Conservation (phyloP, 1,284 basidiomycete species). For the Porodaedalea pini region DNA sequence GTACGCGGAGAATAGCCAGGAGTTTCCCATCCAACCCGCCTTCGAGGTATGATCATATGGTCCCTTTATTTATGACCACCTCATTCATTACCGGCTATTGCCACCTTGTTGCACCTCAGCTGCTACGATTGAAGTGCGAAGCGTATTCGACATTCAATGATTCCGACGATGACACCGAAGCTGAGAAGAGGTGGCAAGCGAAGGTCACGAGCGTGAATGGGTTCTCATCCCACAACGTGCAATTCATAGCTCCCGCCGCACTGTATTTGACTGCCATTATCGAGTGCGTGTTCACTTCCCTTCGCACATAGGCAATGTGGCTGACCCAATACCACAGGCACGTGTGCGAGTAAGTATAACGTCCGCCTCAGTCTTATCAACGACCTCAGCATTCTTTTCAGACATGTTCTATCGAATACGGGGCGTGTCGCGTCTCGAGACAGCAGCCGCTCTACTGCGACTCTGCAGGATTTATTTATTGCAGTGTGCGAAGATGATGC, state of each 20-base stretch:
- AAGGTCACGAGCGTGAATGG: conserved; percentile 46
- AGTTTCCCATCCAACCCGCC: conserved; percentile 67
- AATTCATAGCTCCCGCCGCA: conserved; percentile 76
- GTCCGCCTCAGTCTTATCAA: conserved; percentile 12
- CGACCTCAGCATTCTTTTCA: conserved; percentile 32
- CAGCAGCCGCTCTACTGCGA: conserved; percentile 73
- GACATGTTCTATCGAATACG: conserved; percentile 80
- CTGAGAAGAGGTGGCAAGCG: conserved; percentile 58
- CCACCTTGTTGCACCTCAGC: conserved; percentile 37
- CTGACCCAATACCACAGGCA: conserved; percentile 43
- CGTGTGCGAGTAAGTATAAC: conserved; percentile 72
- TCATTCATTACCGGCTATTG: not conserved
- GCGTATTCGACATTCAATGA: conserved; percentile 83
- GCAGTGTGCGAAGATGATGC: conserved; percentile 86
- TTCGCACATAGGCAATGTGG: conserved; percentile 9
- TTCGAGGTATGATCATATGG: conserved; percentile 56
- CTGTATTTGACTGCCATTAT: conserved; percentile 89
- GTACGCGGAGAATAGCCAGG: conserved; percentile 43
- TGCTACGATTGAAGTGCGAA: conserved; percentile 78
- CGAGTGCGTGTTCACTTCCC: conserved; percentile 59
- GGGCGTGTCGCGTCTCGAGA: conserved; percentile 81
- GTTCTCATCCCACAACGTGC: conserved; percentile 45
- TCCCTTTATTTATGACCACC: conserved; percentile 6
- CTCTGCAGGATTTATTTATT: conserved; percentile 75
- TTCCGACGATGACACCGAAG: conserved; percentile 66